Conservation (phyloP, 345 rosid genomes). For the Arabidopsis arenosa region DNA sequence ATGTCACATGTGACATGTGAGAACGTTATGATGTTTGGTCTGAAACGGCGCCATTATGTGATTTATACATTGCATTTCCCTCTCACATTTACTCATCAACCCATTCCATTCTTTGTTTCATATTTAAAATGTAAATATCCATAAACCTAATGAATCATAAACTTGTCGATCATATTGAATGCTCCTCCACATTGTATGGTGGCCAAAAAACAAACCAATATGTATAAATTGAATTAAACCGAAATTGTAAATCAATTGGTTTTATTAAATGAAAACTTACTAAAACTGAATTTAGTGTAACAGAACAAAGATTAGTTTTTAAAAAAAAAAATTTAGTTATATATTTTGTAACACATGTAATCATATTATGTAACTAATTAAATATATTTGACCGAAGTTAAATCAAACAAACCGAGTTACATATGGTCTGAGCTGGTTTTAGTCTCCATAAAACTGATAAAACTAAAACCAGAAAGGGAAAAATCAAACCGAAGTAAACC, state of each 20-base stretch:
- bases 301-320: no score
- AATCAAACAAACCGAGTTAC: neutral
- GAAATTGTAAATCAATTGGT: neutral
- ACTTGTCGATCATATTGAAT: slow-evolving; percentile 18
- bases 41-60: slow-evolving; percentile 40
- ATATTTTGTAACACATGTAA: no score
- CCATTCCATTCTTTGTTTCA: slow-evolving; percentile 6
- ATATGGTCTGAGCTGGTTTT: slow-evolving; percentile 4
- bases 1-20: slow-evolving; percentile 44
- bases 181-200: neutral
- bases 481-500: neutral
- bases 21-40: slow-evolving; percentile 41
- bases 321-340: no score
- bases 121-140: slow-evolving; percentile 4
- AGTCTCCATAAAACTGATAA: neutral
- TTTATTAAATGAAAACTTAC: neutral
- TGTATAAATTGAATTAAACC: neutral
- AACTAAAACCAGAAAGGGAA: slow-evolving; percentile 9
- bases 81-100: slow-evolving; percentile 24
- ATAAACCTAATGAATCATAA: neutral
- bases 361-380: neutral
- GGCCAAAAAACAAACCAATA: neutral
- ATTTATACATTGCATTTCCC: slow-evolving; percentile 3
- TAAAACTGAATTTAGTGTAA: neutral
- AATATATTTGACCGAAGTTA: neutral